These are phyloP conservation scores for Hypoxylon fragiforme DNA, from an alignment of 495 filamentous ascomycete species.

Conservation along the genomic window DNA sequence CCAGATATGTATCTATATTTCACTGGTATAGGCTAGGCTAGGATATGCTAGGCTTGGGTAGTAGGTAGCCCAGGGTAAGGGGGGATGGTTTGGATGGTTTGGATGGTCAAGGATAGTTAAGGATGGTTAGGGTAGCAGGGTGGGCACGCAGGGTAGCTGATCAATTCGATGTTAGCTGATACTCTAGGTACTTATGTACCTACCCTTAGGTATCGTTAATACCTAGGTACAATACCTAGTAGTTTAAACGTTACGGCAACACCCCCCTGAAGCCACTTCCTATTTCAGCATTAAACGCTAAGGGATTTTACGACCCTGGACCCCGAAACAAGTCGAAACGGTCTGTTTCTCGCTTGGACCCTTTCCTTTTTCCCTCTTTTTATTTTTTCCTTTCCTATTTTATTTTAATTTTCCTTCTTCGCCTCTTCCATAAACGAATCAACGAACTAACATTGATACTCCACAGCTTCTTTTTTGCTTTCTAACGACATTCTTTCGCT, in stretches of 20 bases:
- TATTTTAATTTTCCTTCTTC: neutral
- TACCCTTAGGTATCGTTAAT: neutral
- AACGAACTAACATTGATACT: constrained; percentile 5
- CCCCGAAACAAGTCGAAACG: constrained; percentile 31
- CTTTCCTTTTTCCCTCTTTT: constrained; percentile 7
- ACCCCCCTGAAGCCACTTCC: constrained; percentile 18
- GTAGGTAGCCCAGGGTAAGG: too few relatives aligned
- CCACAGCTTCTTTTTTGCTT: constrained; percentile 33
- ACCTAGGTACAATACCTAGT: neutral
- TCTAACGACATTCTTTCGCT: neutral
- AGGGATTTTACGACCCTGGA: constrained; percentile 26
- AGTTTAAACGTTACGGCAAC: constrained; percentile 13
- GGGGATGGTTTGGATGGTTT: too few relatives aligned
- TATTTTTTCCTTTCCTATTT: neutral
- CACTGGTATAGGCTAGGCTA: too few relatives aligned
- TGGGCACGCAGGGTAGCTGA: too few relatives aligned
- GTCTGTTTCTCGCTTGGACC: constrained; percentile 9
- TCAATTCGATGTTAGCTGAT: too few relatives aligned
- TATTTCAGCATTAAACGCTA: constrained; percentile 17
- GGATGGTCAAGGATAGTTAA: too few relatives aligned
- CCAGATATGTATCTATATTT: too few relatives aligned
- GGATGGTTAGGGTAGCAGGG: too few relatives aligned
- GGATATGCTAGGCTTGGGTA: too few relatives aligned
- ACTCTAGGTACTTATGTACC: neutral
- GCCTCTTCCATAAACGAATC: constrained; percentile 25